Evolutionary conservation across 768 basidiomycete genomes (phyloP).

Genomic region (Kwoniella bestiolae): DNA sequence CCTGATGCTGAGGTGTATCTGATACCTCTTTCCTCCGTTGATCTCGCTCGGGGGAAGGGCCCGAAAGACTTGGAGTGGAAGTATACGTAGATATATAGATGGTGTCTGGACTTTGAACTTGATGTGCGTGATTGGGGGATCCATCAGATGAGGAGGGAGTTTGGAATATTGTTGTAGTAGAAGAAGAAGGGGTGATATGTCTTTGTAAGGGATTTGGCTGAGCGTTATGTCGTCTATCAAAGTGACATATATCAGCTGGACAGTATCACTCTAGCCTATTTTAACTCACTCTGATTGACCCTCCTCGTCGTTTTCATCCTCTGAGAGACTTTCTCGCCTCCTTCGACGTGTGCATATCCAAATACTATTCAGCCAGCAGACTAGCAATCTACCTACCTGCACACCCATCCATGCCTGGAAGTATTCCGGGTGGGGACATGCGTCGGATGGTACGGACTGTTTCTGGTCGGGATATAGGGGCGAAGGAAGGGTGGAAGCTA

Average conservation of each 20-base stretch:
- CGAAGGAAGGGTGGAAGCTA: slow-evolving; percentile 32
- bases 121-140: neutral
- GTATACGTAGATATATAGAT: neutral
- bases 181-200: neutral
- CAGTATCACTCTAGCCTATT: too few species aligned
- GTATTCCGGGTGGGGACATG: slow-evolving; percentile 37
- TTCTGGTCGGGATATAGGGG: slow-evolving; percentile 27
- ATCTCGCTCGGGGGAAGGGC: neutral
- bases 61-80: neutral
- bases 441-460: slow-evolving; percentile 29
- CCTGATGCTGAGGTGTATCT: too few species aligned
- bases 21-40: neutral
- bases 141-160: neutral
- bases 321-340: neutral
- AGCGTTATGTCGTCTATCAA: too few species aligned
- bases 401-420: slow-evolving; percentile 48
- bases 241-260: too few species aligned
- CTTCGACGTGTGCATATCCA: slow-evolving; percentile 36
- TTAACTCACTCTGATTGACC: too few species aligned
- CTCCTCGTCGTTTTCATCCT: neutral
- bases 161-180: neutral
- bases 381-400: slow-evolving; percentile 32
- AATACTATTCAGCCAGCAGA: slow-evolving; percentile 45
- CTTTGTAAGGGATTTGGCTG: neutral
- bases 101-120: neutral